Base-by-base conservation (phyloP, 495 filamentous ascomycete species). In the Lophiostoma macrostomum region DNA sequence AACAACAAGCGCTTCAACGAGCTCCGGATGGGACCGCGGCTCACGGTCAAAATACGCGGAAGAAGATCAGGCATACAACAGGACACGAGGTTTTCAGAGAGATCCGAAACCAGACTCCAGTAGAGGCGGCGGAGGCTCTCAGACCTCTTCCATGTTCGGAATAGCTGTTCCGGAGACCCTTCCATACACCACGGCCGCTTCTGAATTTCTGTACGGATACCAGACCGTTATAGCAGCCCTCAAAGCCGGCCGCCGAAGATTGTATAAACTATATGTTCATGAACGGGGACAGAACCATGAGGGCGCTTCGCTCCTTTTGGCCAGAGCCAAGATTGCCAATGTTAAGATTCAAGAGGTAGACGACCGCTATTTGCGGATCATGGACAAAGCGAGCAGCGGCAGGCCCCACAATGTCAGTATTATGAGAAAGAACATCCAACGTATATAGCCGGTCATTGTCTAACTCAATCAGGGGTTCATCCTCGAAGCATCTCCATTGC, bases 191-290 rank as follows among this genome's bases (percentile, higher is more conserved):
- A 91, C 87, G 3, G 84, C 90, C 0, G 86, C 90, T 30, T 93
- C 90, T 1, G 85, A 94, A 53, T 97, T 95, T 67, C 77, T 98
- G 6, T 97, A 95, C 64, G 93, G 93, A 12, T 79, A 77, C 13
- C 83, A 83, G 6, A 80, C 85, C 1, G 86, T 96, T n/a, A 80
- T 85, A 47, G 87, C 91, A 5, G 91, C 91, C 1, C 70, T 98
- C 16, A 82, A 73, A 50, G 78, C 80, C 41, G 69, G 73, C 16
- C 76, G 79, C 10, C 81, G 93, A 32, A 77, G 88, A 59, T 67
- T 95, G 3, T 95, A 93, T 73, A 88, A 85, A 44, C 75, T 98
- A 6, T 95, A 96, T 90, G 14, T 90, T 84, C 67, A 75, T 68
- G 24, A 24, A 1, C 63, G 71, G 73, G 64, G 53, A 23, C 1